Evolutionary conservation across 2,329 filamentous ascomycete species (phyloP).

Genomic region (Aspergillus udagawae): DNA sequence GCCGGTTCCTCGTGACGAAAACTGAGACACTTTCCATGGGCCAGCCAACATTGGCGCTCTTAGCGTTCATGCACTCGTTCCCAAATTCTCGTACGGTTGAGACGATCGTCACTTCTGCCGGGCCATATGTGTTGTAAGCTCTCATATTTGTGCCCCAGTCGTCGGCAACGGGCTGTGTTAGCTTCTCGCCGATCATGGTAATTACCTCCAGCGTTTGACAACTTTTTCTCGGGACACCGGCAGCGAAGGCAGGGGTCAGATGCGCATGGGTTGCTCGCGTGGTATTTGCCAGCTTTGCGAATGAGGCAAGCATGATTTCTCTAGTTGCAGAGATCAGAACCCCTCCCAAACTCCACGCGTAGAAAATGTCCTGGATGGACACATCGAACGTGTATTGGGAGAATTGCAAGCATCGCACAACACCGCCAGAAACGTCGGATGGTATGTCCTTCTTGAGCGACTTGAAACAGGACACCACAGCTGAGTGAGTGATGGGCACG

Average conservation of each 20-base stretch:
- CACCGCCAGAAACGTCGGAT: slow-evolving; percentile 19
- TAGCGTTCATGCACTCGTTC: slow-evolving; percentile 19
- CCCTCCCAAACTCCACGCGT: slow-evolving; percentile 27
- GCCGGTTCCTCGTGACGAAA: slow-evolving; percentile 24
- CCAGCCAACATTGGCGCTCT: slow-evolving; percentile 30
- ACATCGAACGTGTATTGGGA: slow-evolving; percentile 40
- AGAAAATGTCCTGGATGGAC: slow-evolving; percentile 34
- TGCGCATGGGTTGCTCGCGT: slow-evolving; percentile 28
- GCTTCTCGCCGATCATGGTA: slow-evolving; percentile 34
- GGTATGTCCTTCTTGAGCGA: slow-evolving; percentile 32
- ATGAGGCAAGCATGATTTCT: slow-evolving; percentile 28
- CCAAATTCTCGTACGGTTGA: slow-evolving; percentile 29
- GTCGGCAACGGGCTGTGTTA: slow-evolving; percentile 30
- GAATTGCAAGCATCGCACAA: slow-evolving; percentile 35
- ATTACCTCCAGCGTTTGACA: slow-evolving; percentile 29
- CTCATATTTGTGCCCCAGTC: slow-evolving; percentile 36
- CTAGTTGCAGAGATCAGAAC: slow-evolving; percentile 23
- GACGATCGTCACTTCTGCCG: slow-evolving; percentile 34
- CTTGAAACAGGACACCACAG: slow-evolving; percentile 34
- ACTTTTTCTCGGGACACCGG: slow-evolving; percentile 23
- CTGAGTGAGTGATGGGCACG: slow-evolving; percentile 35
- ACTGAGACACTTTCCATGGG: slow-evolving; percentile 29
- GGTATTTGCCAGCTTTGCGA: slow-evolving; percentile 21
- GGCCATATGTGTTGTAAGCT: slow-evolving; percentile 39
- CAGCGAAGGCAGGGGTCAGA: slow-evolving; percentile 30